Conservation (phyloP, 139 green algal genomes). For the Desmodesmus armatus region DNA sequence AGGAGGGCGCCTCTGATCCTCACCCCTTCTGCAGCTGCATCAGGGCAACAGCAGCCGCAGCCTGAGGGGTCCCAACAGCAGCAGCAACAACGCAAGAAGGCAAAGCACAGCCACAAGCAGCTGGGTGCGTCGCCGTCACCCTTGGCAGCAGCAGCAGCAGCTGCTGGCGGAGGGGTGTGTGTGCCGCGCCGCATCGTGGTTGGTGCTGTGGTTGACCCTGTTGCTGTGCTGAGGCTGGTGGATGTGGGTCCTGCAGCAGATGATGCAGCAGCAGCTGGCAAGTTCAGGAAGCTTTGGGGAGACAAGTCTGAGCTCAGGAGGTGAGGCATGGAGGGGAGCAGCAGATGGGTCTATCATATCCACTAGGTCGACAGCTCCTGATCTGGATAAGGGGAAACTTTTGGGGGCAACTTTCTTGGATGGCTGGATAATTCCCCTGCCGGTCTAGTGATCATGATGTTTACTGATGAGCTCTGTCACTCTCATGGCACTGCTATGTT, state of each 20-base stretch:
- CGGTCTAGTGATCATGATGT: too few relatives aligned
- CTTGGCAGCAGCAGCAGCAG: conserved; percentile 21
- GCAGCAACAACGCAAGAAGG: background rate
- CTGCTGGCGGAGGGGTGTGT: background rate
- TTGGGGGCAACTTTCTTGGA: too few relatives aligned
- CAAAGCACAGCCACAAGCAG: background rate
- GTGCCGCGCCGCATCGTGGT: conserved; percentile 13
- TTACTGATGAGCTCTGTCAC: too few relatives aligned
- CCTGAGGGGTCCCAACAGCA: conserved; percentile 7
- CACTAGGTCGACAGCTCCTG: too few relatives aligned
- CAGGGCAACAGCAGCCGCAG: background rate
- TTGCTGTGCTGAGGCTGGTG: conserved; percentile 60
- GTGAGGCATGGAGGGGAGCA: too few relatives aligned
- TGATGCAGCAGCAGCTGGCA: conserved; percentile 55
- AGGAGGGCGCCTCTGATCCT: conserved; percentile 3
- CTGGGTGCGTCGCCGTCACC: background rate
- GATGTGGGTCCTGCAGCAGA: conserved; percentile 82
- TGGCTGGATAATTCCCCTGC: too few relatives aligned
- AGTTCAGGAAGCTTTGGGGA: conserved; percentile 85
- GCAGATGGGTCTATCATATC: background rate
- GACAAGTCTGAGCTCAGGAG: conserved; percentile 74
- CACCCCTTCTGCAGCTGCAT: background rate
- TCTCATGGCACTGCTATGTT: too few relatives aligned
- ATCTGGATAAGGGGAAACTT: too few relatives aligned
- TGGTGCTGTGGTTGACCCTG: conserved; percentile 57